Conservation (phyloP, 352 stramenopile species). For the Phytophthora pluvialis region DNA sequence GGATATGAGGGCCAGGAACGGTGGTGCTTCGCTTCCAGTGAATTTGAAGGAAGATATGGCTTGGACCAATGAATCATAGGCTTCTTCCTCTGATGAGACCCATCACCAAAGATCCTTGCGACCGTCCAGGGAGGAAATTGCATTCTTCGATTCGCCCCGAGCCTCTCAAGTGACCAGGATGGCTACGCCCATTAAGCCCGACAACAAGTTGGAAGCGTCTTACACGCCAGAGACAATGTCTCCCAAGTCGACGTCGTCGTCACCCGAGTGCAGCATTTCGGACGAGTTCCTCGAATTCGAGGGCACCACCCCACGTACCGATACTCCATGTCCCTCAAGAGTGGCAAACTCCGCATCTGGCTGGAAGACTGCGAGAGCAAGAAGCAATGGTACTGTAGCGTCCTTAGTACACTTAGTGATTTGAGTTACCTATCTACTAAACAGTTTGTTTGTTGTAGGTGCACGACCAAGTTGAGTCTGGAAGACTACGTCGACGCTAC, state of each 20-base stretch:
- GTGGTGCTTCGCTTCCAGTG: too few species aligned
- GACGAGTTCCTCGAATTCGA: constrained; percentile 3
- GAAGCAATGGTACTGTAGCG: constrained; percentile 16
- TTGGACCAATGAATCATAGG: too few species aligned
- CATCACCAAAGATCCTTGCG: neutral
- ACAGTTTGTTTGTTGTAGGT: neutral
- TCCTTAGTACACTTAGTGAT: too few species aligned
- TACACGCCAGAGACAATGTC: constrained; percentile 7
- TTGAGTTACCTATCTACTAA: neutral
- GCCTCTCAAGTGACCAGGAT: constrained; percentile 4
- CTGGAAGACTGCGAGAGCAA: constrained; percentile 14
- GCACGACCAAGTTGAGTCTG: neutral
- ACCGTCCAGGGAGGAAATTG: neutral
- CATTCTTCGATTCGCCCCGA: constrained; percentile 5
- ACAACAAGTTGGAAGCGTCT: neutral
- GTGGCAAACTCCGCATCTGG: constrained; percentile 14
- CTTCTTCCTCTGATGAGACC: too few species aligned
- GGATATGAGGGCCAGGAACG: too few species aligned
- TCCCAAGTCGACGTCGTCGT: constrained; percentile 7
- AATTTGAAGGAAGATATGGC: too few species aligned
- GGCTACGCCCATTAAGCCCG: neutral
- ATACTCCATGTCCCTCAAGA: too few species aligned
- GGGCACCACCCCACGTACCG: neutral
- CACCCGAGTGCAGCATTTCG: neutral
- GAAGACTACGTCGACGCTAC: constrained; percentile 4